These are phyloP conservation scores for Phialophora macrospora DNA, from an alignment of 2,329 filamentous ascomycete genomes.

Conservation along the genomic window DNA sequence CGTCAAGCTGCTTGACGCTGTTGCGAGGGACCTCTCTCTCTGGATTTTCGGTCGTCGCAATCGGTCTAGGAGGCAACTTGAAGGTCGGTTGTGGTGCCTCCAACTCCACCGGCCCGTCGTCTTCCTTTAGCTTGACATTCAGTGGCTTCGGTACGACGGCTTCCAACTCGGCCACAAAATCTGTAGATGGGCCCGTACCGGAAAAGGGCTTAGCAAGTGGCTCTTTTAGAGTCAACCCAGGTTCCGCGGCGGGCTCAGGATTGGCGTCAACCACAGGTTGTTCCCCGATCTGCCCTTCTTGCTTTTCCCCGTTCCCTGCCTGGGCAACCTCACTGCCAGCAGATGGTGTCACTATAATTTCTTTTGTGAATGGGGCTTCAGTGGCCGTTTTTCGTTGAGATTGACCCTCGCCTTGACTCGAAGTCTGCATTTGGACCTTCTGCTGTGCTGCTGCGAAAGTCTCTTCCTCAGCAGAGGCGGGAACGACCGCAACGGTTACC, in stretches of 20 bases:
- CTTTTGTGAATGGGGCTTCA: background rate
- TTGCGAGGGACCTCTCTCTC: constrained; percentile 27
- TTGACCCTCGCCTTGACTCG: background rate
- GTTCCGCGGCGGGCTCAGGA: background rate
- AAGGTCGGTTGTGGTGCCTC: constrained; percentile 36
- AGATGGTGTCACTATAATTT: background rate
- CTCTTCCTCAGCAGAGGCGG: constrained; percentile 26
- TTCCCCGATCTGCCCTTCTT: background rate
- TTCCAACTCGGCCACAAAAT: constrained; percentile 38
- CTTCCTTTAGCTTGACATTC: constrained; percentile 13
- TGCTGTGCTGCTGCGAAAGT: constrained; percentile 19
- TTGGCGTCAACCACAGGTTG: background rate
- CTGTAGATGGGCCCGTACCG: constrained; percentile 5
- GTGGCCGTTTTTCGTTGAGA: background rate
- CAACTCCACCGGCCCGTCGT: constrained; percentile 29
- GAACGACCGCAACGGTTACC: constrained; percentile 18
- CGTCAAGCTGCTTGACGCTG: constrained; percentile 24
- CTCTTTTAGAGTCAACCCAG: background rate
- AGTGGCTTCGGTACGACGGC: constrained; percentile 24
- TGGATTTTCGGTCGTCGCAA: constrained; percentile 13
- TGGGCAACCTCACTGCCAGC: background rate
- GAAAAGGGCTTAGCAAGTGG: background rate
- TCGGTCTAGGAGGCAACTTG: constrained; percentile 34
- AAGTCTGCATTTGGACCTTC: background rate
- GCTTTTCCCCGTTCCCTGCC: background rate